Base-by-base conservation (phyloP, 768 basidiomycete species). In the Lactarius vividus region DNA sequence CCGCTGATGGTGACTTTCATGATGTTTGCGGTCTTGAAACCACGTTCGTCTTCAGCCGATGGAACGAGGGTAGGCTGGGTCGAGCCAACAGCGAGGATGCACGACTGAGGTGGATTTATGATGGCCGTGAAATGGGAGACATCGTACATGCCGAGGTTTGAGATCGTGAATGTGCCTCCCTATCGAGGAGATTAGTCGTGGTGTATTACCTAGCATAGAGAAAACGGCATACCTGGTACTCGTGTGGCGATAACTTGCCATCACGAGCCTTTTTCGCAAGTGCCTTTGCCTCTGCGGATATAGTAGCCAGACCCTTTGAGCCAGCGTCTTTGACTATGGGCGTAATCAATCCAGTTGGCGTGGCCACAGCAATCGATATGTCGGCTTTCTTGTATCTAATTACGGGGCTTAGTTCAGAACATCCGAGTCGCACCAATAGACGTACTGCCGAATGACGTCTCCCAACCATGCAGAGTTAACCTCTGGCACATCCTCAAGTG, bases 101-200 rank as follows among this genome's bases (percentile, higher is more conserved):
- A 98, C 56, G 94, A 92, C 78, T 98, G 97, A 29, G 97, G 97
- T 16, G 91, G 87, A 83, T 99, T 99, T 85, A 99, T 96, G 81
- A 99, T 98, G 56, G 97, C 97, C 16, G 96, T 98, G 79, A 99
- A 99, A 78, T 95, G 91, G 62, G 88, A 85, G 73, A 98, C 85
- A 68, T 91, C 96, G 75, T 84, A 97, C 97, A 99, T 99, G 78
- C 97, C 97, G 63, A 99, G 84, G 81, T 99, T 99, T 66, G 97
- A 99, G 76, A 99, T 93, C 53, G 97, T 98, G 81, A 99, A 98
- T 15, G 96, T 92, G 57, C 97, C 97, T 62, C 97, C 97, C 91
- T 94, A 68, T 26, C 64, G 9, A 59, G 26, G 33, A 55, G 10
- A 57, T 64, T 53, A 13, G 55, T 37, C 57, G 20, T 52, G 10